Conservation (phyloP, 768 basidiomycete species). For the Lentinus brumalis region DNA sequence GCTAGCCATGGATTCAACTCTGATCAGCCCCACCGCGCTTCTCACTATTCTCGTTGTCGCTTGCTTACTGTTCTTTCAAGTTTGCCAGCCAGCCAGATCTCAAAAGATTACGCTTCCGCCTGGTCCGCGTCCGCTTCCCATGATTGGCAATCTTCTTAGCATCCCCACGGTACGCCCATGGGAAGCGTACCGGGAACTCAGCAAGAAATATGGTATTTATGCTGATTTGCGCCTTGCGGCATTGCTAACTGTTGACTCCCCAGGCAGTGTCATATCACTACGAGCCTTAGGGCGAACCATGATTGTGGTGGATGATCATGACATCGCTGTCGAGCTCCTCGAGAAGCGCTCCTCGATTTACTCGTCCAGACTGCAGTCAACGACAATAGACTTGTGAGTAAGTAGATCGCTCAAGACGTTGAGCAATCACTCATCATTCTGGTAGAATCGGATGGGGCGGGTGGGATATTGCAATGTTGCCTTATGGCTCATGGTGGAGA, state of each 20-base stretch:
- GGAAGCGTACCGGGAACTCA: constrained; percentile 12
- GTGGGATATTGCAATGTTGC: constrained; percentile 2
- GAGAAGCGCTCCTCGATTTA: constrained; percentile 28
- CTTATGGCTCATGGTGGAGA: constrained; percentile 9
- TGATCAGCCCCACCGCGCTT: background rate
- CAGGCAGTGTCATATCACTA: constrained; percentile 22
- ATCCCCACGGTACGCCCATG: constrained; percentile 10
- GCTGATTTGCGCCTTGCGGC: no score
- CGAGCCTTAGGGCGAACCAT: constrained; percentile 16
- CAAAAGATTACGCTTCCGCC: constrained; percentile 14
- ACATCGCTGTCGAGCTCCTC: constrained; percentile 25
- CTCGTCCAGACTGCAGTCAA: constrained; percentile 31
- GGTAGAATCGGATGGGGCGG: constrained; percentile 3
- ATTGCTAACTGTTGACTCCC: background rate
- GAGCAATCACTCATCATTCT: background rate
- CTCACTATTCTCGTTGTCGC: background rate
- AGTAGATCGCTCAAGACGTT: background rate
- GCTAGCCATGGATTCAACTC: no score
- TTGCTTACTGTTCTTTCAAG: background rate
- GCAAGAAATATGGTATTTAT: constrained; percentile 13
- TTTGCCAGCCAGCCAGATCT: background rate
- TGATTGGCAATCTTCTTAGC: constrained; percentile 23
- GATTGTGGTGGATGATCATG: constrained; percentile 20
- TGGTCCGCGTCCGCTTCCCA: constrained; percentile 20
- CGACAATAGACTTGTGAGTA: background rate